Evolutionary conservation across 208 protist species (phyloP).

Genomic region (Novymonas esmeraldas): DNA sequence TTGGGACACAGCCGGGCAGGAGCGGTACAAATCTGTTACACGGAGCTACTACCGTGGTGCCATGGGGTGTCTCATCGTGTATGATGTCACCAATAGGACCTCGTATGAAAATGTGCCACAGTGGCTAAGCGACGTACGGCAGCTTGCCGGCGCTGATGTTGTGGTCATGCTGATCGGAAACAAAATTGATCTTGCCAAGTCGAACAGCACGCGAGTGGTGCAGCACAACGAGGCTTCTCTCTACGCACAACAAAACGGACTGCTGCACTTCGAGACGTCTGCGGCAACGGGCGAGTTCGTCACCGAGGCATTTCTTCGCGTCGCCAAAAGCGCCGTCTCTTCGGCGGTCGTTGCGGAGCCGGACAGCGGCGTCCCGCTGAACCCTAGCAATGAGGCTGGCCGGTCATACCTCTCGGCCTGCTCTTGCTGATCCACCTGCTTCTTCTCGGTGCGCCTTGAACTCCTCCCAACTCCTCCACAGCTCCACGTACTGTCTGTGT

Average conservation of each 20-base stretch:
- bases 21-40: conserved; percentile 99
- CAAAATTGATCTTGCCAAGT: conserved; percentile 88
- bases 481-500: background rate
- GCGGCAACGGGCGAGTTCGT: conserved; percentile 94
- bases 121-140: conserved; percentile 96
- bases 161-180: conserved; percentile 94
- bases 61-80: conserved; percentile 98
- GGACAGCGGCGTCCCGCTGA: background rate
- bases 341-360: conserved; percentile 1
- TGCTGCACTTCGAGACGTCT: conserved; percentile 91
- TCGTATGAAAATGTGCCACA: conserved; percentile 96
- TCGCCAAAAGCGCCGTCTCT: conserved; percentile 51
- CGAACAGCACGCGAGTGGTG: conserved; percentile 81
- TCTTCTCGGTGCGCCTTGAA: background rate
- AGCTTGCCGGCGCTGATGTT: conserved; percentile 89
- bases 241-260: conserved; percentile 93
- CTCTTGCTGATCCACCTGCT: conserved; percentile 17
- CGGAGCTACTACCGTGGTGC: conserved; percentile 96
- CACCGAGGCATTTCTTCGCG: conserved; percentile 93
- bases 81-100: conserved; percentile 96
- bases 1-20: conserved; percentile 98
- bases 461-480: background rate
- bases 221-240: conserved; percentile 94
- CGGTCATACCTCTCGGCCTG: conserved; percentile 15
- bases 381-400: background rate